These are phyloP conservation scores for Phytophthora sp. DNA, from an alignment of 352 stramenopile genomes.

Conservation along the genomic window DNA sequence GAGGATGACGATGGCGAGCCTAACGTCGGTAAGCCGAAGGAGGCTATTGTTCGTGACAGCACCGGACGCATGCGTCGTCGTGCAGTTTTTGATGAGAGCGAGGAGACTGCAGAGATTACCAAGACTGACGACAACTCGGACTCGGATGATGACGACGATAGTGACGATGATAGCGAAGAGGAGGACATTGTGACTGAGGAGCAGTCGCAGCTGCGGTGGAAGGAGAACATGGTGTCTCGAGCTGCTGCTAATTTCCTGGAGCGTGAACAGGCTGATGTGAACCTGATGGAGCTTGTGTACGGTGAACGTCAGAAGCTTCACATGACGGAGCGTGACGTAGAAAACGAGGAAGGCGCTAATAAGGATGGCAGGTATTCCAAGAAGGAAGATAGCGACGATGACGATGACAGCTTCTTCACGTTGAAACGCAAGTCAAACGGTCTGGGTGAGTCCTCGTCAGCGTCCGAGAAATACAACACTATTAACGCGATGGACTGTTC, in stretches of 20 bases:
- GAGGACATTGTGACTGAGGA: constrained; percentile 59
- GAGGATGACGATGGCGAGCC: constrained; percentile 49
- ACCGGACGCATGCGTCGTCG: constrained; percentile 76
- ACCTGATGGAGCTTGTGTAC: constrained; percentile 94
- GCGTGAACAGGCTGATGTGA: constrained; percentile 80
- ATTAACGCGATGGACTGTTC: constrained; percentile 84
- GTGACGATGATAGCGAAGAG: constrained; percentile 45
- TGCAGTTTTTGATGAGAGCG: constrained; percentile 78
- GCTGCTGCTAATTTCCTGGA: constrained; percentile 88
- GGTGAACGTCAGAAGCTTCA: constrained; percentile 83
- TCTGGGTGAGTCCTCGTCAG: constrained; percentile 35
- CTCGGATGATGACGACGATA: constrained; percentile 51
- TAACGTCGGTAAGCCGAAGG: constrained; percentile 65
- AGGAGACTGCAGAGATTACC: constrained; percentile 25
- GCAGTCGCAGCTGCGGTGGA: constrained; percentile 83
- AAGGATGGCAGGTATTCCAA: constrained; percentile 37
- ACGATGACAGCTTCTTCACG: constrained; percentile 81
- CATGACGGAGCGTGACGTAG: constrained; percentile 77
- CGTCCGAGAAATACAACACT: constrained; percentile 59
- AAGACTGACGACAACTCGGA: constrained; percentile 34
- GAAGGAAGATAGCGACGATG: constrained; percentile 52
- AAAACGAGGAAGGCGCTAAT: constrained; percentile 58
- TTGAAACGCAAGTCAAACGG: constrained; percentile 66
- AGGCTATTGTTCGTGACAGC: constrained; percentile 73
- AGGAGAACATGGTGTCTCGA: constrained; percentile 85